These are phyloP conservation scores for Pythium apleroticum DNA, from an alignment of 352 stramenopile genomes.

Conservation along the genomic window DNA sequence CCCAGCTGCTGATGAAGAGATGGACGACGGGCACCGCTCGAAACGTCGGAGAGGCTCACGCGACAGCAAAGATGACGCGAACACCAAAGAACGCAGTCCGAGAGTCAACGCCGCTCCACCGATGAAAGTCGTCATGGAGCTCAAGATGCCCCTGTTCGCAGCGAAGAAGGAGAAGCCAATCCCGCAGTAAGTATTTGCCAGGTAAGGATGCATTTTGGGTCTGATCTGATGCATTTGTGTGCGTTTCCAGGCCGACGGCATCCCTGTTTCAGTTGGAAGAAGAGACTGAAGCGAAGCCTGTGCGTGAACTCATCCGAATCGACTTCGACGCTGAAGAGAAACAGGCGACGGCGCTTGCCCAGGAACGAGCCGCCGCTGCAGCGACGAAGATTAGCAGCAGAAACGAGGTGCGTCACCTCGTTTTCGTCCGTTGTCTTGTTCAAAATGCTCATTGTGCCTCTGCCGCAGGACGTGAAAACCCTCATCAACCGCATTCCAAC, in stretches of 20 bases:
- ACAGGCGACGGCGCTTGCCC: slow-evolving; percentile 21
- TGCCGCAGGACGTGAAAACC: slow-evolving; percentile 35
- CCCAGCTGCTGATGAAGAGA: slow-evolving; percentile 19
- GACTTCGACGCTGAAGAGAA: slow-evolving; percentile 56
- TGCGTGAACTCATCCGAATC: slow-evolving; percentile 44
- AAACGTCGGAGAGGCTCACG: slow-evolving; percentile 24
- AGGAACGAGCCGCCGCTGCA: slow-evolving; percentile 33
- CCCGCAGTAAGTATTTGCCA: slow-evolving; percentile 32
- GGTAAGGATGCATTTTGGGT: too few relatives aligned
- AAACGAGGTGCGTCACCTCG: slow-evolving; percentile 22
- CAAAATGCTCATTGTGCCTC: neutral
- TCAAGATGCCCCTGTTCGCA: slow-evolving; percentile 33
- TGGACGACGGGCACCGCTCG: slow-evolving; percentile 14
- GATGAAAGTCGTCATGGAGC: slow-evolving; percentile 49
- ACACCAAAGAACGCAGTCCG: neutral
- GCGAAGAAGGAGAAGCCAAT: slow-evolving; percentile 42
- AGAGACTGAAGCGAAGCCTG: slow-evolving; percentile 37
- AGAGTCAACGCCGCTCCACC: slow-evolving; percentile 3
- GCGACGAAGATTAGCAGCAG: slow-evolving; percentile 43
- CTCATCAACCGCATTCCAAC: slow-evolving; percentile 49
- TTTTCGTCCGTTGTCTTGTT: neutral
- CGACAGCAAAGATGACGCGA: neutral
- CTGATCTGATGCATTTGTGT: neutral
- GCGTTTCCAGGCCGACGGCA: slow-evolving; percentile 5
- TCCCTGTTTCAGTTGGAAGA: slow-evolving; percentile 42